Evolutionary conservation across 495 filamentous ascomycete species (phyloP), one percentile per base, ranked within the genome.

Genomic region (Lophiotrema nucula): DNA sequence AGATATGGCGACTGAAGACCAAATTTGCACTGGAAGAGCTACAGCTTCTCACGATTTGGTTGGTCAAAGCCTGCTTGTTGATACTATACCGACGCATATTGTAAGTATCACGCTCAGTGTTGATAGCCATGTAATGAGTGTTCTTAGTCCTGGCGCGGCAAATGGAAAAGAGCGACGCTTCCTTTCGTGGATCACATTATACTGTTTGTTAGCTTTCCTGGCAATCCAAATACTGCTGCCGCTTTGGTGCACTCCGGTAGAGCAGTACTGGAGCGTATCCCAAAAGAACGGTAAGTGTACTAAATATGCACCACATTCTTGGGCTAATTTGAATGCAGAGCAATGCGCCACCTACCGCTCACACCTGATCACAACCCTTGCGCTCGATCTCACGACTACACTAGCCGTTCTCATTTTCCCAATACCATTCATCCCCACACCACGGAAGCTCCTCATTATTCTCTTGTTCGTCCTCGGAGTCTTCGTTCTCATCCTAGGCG

Each of bases 331-430:
- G n/a, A n/a, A 28, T 12, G 6, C 24, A 65, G 61, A 37, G 0
- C 71, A 75, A 55, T 73, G 72, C 60, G 48, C 57, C n/a, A 67
- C 69, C 16, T 74, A 76, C 24, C 72, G 66, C 33, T 65, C 79
- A 53, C 83, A 87, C 64, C 74, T 83, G 0, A 84, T 88, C 50
- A 81, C 76, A 3, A 79, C 84, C 52, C 78, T 82, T 8, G 79
- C 81, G 8, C 80, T 86, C 70, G 85, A 86, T 58, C 77, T 86
- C 53, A 77, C 80, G 11, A 86, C 83, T 0, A 83, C 86, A 52
- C 55, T 80, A 4, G 67, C 78, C 26, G 85, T 85, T 73, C 74
- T 87, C 23, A 70, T 70, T 41, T 77, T 87, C n/a, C 81, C 80
- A 3, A 73, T 88, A 11, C 83, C 82, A 0, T 70, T 87, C 10